Evolutionary conservation across 352 stramenopile species (phyloP), one percentile per base, ranked within the genome.

Genomic region (Aphanomyces euteiches): DNA sequence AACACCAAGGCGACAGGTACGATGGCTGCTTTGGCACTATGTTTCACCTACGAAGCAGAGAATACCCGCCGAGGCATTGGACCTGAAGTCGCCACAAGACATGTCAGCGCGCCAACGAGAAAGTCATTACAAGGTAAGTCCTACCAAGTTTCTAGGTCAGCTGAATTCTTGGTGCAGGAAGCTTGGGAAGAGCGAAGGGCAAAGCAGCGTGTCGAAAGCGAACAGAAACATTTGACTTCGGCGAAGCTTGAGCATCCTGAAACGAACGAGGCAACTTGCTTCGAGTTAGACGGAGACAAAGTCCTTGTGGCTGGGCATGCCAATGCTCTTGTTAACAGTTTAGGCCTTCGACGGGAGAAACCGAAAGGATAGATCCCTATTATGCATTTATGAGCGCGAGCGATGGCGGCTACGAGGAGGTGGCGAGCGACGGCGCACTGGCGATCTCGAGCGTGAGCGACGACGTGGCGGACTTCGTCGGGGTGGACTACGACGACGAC

Each of bases 361-460:
- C 54, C 54, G 36, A 61, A 61, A 41, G 12, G 15, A 45, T 61
- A 61, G 54, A 19, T 40, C 28, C 19, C 19, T 37, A 7, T 19
- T 61, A 58, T 58, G 15, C 15, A 58, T 34, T 67, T 67, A 67
- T 53, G 78, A 87, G 50, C 79, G 75, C 36, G 80, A 75, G 12
- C 71, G 67, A 15, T 67, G 80, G 21, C 71, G 75, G n/a, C 58
- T 57, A 45, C 40, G 48, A 41, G 69, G 57, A 41, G 54, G 54
- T 13, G 66, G 19, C 64, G 80, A 81, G 56, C 77, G 76, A 69
- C 37, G 39, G n/a, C 39, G 36, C 57, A 19, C 57, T 6, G 57
- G 57, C 4, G 79, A 77, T 47, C 79, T 77, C 12, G 82, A 90
- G 12, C 81, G 72, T 47, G 72, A 77, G 37, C 83, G 64, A 28